Percentiles rank a stretch among this genome's conserved stretches.
These are phyloP conservation scores for Taxillus chinensis DNA, from an alignment of 164 flowering plant species.

Conservation along the genomic window DNA sequence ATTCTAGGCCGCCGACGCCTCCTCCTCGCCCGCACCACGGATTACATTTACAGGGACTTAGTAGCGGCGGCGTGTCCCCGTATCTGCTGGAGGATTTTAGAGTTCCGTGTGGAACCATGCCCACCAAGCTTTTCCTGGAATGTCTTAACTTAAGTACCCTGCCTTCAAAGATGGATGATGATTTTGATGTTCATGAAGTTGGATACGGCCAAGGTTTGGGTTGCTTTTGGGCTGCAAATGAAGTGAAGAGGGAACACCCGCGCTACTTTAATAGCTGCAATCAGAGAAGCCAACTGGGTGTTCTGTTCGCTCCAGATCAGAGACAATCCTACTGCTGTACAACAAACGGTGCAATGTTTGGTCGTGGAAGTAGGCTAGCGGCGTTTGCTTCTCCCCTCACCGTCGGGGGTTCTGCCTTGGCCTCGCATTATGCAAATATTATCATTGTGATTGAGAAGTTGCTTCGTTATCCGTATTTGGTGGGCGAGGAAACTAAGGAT, in stretches of 20 bases:
- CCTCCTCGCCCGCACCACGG: conserved; percentile 12
- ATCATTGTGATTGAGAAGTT: conserved; percentile 87
- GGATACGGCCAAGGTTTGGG: conserved; percentile 31
- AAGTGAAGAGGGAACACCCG: conserved; percentile 26
- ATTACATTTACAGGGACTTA: conserved; percentile 4
- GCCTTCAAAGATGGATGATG: conserved; percentile 41
- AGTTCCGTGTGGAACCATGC: conserved; percentile 67
- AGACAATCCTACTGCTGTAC: conserved; percentile 18
- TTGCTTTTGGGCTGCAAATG: conserved; percentile 23
- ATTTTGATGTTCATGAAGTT: conserved; percentile 22
- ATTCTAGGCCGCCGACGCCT: conserved; percentile 1
- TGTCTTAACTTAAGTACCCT: conserved; percentile 78
- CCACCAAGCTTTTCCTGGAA: conserved; percentile 70
- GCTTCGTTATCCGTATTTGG: conserved; percentile 86
- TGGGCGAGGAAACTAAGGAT: conserved; percentile 94
- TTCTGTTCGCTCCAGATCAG: conserved; percentile 28
- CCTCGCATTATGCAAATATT: conserved; percentile 89
- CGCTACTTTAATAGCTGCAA: conserved; percentile 23
- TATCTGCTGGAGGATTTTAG: conserved; percentile 41
- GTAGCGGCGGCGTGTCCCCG: conserved; percentile 21
- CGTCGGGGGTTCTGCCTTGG: conserved; percentile 90
- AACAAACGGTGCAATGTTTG: conserved; percentile 20
- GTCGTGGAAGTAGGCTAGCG: conserved; percentile 44
- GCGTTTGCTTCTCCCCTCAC: conserved; percentile 53
- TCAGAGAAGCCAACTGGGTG: conserved; percentile 11